These are phyloP conservation scores for Penicillium samsonianum DNA, from an alignment of 495 filamentous ascomycete species.

Conservation along the genomic window DNA sequence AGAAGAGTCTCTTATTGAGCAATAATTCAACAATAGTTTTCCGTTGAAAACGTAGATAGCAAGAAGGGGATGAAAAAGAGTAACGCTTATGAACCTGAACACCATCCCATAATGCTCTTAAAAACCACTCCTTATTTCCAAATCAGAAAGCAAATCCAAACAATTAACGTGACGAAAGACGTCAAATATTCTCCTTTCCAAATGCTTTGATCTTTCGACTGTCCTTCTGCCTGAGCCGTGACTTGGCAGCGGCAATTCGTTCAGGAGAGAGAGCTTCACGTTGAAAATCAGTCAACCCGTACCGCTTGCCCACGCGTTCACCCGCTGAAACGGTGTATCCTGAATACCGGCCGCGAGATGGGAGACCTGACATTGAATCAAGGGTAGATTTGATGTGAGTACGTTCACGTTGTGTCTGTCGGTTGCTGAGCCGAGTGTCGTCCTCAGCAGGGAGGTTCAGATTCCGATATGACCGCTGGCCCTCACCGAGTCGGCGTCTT, in stretches of 20 bases:
- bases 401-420: slow-evolving; percentile 26
- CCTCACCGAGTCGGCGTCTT: slow-evolving; percentile 27
- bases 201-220: slow-evolving; percentile 33
- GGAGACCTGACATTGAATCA: slow-evolving; percentile 24
- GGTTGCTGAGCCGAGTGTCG: slow-evolving; percentile 17
- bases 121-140: slow-evolving; percentile 9
- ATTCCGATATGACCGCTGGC: slow-evolving; percentile 32
- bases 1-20: not conserved
- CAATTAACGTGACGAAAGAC: not conserved
- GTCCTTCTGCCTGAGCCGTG: slow-evolving; percentile 58
- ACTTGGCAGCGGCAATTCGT: slow-evolving; percentile 61
- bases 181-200: slow-evolving; percentile 34
- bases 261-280: slow-evolving; percentile 57
- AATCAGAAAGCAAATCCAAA: not conserved
- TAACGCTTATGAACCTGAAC: slow-evolving; percentile 5
- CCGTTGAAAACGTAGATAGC: slow-evolving; percentile 4
- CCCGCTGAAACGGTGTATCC: slow-evolving; percentile 29
- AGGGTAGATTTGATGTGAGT: slow-evolving; percentile 38
- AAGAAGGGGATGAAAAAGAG: not conserved
- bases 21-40: not conserved
- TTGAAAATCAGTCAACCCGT: slow-evolving; percentile 34
- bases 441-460: slow-evolving; percentile 24
- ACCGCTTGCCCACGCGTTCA: slow-evolving; percentile 42
- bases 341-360: slow-evolving; percentile 18
- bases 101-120: slow-evolving; percentile 1